Evolutionary conservation across 2,329 filamentous ascomycete species (phyloP).

Genomic region (Zalaria obscura): DNA sequence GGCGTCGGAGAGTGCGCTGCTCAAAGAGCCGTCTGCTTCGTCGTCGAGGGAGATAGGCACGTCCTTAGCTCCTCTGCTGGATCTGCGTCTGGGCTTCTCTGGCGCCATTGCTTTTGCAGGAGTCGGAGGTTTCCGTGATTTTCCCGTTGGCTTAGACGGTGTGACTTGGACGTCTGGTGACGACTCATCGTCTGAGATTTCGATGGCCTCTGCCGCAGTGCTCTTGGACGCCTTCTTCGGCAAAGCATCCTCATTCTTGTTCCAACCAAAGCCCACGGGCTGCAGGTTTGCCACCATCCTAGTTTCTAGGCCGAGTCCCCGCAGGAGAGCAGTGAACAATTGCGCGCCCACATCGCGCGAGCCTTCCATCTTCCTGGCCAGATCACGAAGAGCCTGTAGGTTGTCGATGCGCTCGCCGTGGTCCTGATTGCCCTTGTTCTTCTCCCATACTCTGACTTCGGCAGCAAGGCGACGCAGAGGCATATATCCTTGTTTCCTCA

Average conservation of each 20-base stretch:
- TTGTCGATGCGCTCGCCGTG: slow-evolving; percentile 67
- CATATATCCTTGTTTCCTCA: slow-evolving; percentile 86
- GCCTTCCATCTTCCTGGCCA: slow-evolving; percentile 57
- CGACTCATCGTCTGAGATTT: slow-evolving; percentile 6
- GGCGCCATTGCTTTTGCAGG: slow-evolving; percentile 6
- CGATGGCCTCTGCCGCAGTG: slow-evolving; percentile 1
- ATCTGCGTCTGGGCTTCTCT: slow-evolving; percentile 12
- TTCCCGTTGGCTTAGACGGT: too few species aligned
- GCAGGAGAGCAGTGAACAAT: slow-evolving; percentile 72
- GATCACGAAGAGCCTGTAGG: slow-evolving; percentile 52
- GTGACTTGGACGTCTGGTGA: too few species aligned
- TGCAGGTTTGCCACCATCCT: slow-evolving; percentile 77
- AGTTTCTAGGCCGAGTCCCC: slow-evolving; percentile 68
- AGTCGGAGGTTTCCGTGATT: neutral
- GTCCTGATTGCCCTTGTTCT: slow-evolving; percentile 45
- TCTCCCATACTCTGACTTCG: slow-evolving; percentile 56
- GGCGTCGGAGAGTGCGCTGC: slow-evolving; percentile 27
- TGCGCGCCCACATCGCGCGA: slow-evolving; percentile 82
- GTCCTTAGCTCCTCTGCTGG: slow-evolving; percentile 16
- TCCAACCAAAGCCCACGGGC: slow-evolving; percentile 81
- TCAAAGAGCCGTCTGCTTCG: slow-evolving; percentile 29
- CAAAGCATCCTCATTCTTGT: slow-evolving; percentile 65
- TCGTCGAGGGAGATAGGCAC: slow-evolving; percentile 32
- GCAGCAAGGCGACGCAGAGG: slow-evolving; percentile 58
- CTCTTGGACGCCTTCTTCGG: slow-evolving; percentile 20